Conservation (phyloP, 2,329 filamentous ascomycete genomes). For the Mollisia scopiformis region DNA sequence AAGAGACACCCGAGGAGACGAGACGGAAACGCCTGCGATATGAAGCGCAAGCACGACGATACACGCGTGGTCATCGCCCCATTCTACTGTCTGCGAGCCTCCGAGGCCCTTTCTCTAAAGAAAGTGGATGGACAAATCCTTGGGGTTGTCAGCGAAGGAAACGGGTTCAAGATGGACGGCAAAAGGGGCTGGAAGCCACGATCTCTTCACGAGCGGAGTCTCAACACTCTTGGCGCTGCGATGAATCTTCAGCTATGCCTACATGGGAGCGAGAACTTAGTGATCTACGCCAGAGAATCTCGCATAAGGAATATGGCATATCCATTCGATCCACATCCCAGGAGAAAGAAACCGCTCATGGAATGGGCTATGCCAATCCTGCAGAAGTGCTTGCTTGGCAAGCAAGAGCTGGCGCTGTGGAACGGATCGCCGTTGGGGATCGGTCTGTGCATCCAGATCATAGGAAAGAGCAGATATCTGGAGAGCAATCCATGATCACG, state of each 20-base stretch:
- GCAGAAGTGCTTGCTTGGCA: constrained; percentile 27
- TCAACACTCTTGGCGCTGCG: too few relatives aligned
- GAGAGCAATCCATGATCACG: background rate
- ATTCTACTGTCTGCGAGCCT: constrained; percentile 63
- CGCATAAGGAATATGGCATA: too few relatives aligned
- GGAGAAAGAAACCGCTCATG: constrained; percentile 24
- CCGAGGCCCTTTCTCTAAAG: constrained; percentile 61
- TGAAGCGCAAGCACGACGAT: constrained; percentile 61
- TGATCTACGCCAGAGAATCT: constrained; percentile 29
- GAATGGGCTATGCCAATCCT: constrained; percentile 25
- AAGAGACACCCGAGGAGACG: constrained; percentile 51
- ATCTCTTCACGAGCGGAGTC: too few relatives aligned
- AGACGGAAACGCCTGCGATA: constrained; percentile 57
- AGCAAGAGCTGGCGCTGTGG: background rate
- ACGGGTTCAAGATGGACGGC: constrained; percentile 23
- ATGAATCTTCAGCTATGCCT: too few relatives aligned
- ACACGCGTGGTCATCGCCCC: constrained; percentile 57
- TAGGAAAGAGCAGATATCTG: background rate
- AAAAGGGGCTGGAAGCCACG: constrained; percentile 26
- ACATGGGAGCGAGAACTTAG: too few relatives aligned
- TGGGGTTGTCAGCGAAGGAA: constrained; percentile 44
- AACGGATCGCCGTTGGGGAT: background rate
- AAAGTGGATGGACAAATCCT: constrained; percentile 55
- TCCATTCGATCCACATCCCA: constrained; percentile 28
- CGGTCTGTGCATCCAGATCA: background rate